phyloP scores from a whole-genome alignment of 148 eudicot species.

The Pharnaceum exiguum region DNA sequence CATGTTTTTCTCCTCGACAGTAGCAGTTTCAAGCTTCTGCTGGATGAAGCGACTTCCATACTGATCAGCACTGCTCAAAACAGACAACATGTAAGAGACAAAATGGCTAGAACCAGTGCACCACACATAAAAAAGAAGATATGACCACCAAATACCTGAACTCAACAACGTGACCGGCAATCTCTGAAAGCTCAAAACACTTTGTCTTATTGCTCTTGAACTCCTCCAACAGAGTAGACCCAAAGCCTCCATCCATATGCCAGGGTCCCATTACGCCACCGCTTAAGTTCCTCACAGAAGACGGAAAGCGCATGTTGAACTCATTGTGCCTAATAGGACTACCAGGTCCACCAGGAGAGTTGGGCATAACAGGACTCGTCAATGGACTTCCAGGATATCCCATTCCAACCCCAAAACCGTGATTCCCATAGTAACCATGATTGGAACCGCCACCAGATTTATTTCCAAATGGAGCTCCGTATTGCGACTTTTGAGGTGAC shows the following conservation, averaged over 20 bases:
- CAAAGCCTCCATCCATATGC: slow-evolving; percentile 66
- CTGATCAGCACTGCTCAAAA: slow-evolving; percentile 79
- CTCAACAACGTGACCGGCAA: slow-evolving; percentile 92
- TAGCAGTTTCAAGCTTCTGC: slow-evolving; percentile 96
- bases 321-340: slow-evolving; percentile 82
- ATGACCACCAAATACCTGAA: slow-evolving; percentile 53
- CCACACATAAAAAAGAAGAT: slow-evolving; percentile 1
- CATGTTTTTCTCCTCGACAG: slow-evolving; percentile 83
- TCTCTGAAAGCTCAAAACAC: slow-evolving; percentile 88
- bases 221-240: slow-evolving; percentile 86
- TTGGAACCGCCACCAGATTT: slow-evolving; percentile 53
- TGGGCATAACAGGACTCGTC: slow-evolving; percentile 62
- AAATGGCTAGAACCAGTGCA: background rate
- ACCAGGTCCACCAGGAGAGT: slow-evolving; percentile 77
- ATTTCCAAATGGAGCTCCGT: slow-evolving; percentile 43
- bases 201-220: slow-evolving; percentile 86
- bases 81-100: slow-evolving; percentile 2
- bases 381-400: slow-evolving; percentile 90
- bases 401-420: slow-evolving; percentile 70
- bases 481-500: slow-evolving; percentile 81
- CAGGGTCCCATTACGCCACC: slow-evolving; percentile 80
- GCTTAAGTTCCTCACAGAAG: slow-evolving; percentile 59
- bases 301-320: slow-evolving; percentile 54
- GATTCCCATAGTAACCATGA: slow-evolving; percentile 77
- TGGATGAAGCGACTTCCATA: slow-evolving; percentile 99